These are phyloP conservation scores for Globisporangium polare DNA, from an alignment of 352 stramenopile genomes.

Conservation along the genomic window DNA sequence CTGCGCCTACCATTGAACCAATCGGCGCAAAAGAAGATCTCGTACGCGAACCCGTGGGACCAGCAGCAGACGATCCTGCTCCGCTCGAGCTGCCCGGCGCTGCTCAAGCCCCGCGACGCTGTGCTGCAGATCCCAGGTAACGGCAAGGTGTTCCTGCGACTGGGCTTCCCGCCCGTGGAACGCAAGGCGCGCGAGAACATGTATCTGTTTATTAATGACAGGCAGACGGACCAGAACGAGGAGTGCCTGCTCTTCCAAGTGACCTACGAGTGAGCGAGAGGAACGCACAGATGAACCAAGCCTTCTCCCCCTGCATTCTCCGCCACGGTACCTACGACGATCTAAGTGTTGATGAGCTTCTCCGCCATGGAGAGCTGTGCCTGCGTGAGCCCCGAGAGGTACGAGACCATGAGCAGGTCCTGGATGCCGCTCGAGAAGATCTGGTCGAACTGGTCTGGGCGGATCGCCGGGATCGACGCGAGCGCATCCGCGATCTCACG, in stretches of 20 bases:
- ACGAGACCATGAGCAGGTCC: conserved; percentile 98
- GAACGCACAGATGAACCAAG: no score
- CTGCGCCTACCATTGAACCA: conserved; percentile 59
- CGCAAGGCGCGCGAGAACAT: conserved; percentile 34
- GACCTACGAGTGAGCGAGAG: conserved; percentile 48
- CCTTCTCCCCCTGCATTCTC: not conserved
- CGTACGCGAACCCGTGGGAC: conserved; percentile 92
- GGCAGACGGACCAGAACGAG: conserved; percentile 88
- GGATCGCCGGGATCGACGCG: conserved; percentile 91
- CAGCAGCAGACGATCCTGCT: conserved; percentile 78
- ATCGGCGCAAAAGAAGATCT: conserved; percentile 89
- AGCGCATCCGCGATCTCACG: conserved; percentile 93
- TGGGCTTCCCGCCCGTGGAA: conserved; percentile 31
- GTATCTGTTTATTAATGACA: conserved; percentile 93
- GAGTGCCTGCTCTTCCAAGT: conserved; percentile 90
- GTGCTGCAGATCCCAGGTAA: conserved; percentile 48
- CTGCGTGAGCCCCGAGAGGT: conserved; percentile 96
- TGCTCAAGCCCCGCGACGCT: conserved; percentile 72
- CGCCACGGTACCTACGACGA: conserved; percentile 1
- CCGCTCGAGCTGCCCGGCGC: conserved; percentile 63
- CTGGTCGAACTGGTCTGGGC: conserved; percentile 94
- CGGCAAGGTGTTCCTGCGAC: conserved; percentile 50
- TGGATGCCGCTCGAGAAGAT: conserved; percentile 96
- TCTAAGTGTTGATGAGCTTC: conserved; percentile 94
- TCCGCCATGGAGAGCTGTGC: conserved; percentile 97